These are phyloP conservation scores for Pythium sukuiense DNA, from an alignment of 352 stramenopile species.

Conservation along the genomic window DNA sequence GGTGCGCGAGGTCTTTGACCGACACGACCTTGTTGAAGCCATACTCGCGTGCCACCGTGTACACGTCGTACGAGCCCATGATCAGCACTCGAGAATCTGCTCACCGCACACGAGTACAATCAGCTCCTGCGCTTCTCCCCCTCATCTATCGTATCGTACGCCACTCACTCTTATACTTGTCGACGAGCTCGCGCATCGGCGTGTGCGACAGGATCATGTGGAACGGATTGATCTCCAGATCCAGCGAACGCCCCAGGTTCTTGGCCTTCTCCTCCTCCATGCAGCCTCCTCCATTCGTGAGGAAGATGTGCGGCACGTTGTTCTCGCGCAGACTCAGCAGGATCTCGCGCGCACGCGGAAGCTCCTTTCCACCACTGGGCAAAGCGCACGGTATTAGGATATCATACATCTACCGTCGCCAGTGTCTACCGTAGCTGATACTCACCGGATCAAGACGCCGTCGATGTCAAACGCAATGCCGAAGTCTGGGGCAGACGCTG, in stretches of 20 bases:
- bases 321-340: conserved; percentile 60
- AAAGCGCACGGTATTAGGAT: no score
- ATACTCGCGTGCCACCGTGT: conserved; percentile 64
- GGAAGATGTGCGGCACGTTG: conserved; percentile 84
- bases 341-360: conserved; percentile 67
- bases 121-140: neutral
- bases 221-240: conserved; percentile 58
- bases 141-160: neutral
- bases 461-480: conserved; percentile 92
- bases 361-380: conserved; percentile 55
- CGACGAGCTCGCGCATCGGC: conserved; percentile 80
- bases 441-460: conserved; percentile 87
- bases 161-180: conserved; percentile 52
- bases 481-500: conserved; percentile 34
- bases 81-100: conserved; percentile 83
- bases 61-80: conserved; percentile 83
- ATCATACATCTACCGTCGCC: no score
- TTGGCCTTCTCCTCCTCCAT: conserved; percentile 85
- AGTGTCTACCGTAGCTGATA: neutral
- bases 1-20: conserved; percentile 64
- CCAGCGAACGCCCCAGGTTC: conserved; percentile 62
- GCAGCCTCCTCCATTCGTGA: conserved; percentile 80
- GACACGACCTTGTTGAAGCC: conserved; percentile 85
- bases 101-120: neutral
- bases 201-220: conserved; percentile 90